Evolutionary conservation across 495 filamentous ascomycete species (phyloP), one percentile per base, ranked within the genome.

Genomic region (Aspergillus carlsbadensis): DNA sequence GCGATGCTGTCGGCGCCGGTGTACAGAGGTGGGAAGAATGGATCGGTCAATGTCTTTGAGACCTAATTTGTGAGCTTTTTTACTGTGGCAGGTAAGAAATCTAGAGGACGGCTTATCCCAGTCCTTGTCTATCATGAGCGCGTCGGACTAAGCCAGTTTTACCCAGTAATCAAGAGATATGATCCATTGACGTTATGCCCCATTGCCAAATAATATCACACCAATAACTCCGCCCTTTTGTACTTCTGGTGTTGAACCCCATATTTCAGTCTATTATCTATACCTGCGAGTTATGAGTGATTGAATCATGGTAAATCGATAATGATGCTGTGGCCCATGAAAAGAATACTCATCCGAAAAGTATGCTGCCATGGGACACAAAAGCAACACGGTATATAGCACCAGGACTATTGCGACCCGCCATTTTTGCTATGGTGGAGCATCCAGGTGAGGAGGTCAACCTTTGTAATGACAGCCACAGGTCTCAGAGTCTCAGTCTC

Each of bases 381-480:
- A n/a, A n/a, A n/a, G 34, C 37, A 46, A 2, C 51, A 51, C 6
- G 17, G 15, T 10, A 6, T 29, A 2, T 10, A 34, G 14, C 33
- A 41, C 46, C 14, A 47, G 8, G 20, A 37, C 34, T 50, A 50
- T 26, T 50, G n/a, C 11, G 47, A 50, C 22, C 52, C 52, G 1
- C 24, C 41, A 31, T 52, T 35, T 42, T 61, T 69, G 20, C 56
- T 78, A 65, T 89, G 83, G 77, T 86, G 93, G 15, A 97, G 84
- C 82, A 98, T 79, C 84, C 89, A 98, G n/a, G 84, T 86, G 63
- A 98, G 72, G 60, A 98, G 68, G 76, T 98, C 94, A 15, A 98
- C 94, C 81, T 98, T 98, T 26, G 94, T 98, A 4, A 92, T 93
- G 8, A 98, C 84, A 15, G 95, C 94, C 33, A 92, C 78, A 6